Evolutionary conservation across 106 monocot species (phyloP).

Genomic region (Posidonia australis): DNA sequence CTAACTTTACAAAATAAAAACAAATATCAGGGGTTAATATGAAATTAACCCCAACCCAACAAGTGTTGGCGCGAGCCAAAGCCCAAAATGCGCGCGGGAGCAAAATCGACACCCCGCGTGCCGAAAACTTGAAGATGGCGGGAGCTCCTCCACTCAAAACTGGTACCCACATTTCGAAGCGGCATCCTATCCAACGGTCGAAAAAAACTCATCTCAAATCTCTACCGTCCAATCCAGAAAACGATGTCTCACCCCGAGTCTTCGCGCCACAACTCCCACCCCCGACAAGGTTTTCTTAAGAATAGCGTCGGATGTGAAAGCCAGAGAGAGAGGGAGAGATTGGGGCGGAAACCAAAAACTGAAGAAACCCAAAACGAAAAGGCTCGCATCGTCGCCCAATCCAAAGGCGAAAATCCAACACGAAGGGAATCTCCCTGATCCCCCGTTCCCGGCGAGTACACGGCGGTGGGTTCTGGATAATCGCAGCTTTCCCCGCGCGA

Average conservation of each 20-base stretch:
- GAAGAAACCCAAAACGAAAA: background rate
- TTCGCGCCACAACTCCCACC: background rate
- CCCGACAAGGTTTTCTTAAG: background rate
- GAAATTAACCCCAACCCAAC: background rate
- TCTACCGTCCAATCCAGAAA: slow-evolving; percentile 4
- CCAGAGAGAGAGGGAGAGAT: background rate
- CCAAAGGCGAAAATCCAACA: too few relatives aligned
- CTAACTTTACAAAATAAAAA: too few relatives aligned
- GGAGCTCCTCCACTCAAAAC: too few relatives aligned
- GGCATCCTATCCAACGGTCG: background rate
- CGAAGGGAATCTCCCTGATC: too few relatives aligned
- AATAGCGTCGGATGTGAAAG: background rate
- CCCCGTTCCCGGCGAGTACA: too few relatives aligned
- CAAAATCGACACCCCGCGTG: too few relatives aligned
- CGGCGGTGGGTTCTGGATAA: too few relatives aligned
- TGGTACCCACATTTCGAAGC: too few relatives aligned
- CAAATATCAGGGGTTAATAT: background rate
- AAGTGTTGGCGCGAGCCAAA: background rate
- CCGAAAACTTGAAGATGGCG: slow-evolving; percentile 1
- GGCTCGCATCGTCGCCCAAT: background rate
- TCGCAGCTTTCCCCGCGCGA: too few relatives aligned
- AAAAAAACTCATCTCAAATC: background rate
- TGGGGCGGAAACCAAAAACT: background rate
- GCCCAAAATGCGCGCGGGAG: slow-evolving; percentile 2
- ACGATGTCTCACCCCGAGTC: background rate